These are phyloP conservation scores for Auricularia sp. DNA, from an alignment of 768 basidiomycete genomes.

Conservation along the genomic window DNA sequence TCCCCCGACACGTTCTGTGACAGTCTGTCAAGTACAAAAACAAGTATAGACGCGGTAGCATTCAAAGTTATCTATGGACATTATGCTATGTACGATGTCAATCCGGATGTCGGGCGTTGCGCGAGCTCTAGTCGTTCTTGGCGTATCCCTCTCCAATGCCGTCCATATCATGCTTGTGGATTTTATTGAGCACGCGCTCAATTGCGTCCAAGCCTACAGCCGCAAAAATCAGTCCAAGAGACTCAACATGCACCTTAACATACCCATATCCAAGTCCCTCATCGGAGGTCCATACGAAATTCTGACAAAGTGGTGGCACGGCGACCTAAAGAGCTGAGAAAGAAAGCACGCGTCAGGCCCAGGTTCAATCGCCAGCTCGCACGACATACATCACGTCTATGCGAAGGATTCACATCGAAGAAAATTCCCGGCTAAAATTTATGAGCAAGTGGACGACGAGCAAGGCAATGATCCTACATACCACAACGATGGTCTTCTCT, in stretches of 20 bases:
- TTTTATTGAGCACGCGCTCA: slow-evolving; percentile 57
- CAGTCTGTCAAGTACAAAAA: too few species aligned
- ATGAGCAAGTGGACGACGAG: too few species aligned
- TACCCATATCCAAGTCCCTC: slow-evolving; percentile 68
- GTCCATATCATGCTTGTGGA: neutral
- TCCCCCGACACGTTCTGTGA: too few species aligned
- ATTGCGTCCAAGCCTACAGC: slow-evolving; percentile 77
- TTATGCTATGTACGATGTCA: neutral
- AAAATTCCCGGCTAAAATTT: slow-evolving; percentile 44
- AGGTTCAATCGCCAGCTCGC: neutral
- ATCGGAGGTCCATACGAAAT: slow-evolving; percentile 80
- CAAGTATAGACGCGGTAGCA: neutral
- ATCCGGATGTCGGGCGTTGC: neutral
- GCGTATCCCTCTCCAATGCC: neutral
- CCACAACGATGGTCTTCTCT: slow-evolving; percentile 78
- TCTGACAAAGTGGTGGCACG: slow-evolving; percentile 84
- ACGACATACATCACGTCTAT: slow-evolving; percentile 53
- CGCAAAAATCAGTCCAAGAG: too few species aligned
- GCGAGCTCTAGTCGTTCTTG: neutral
- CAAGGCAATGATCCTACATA: too few species aligned
- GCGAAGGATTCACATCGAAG: slow-evolving; percentile 28
- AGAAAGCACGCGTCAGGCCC: neutral
- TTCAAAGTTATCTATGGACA: neutral
- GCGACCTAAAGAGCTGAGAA: slow-evolving; percentile 59
- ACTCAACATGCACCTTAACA: slow-evolving; percentile 6